Evolutionary conservation across 148 eudicot species (phyloP).

Genomic region (Mesembryanthemum crystallinum): DNA sequence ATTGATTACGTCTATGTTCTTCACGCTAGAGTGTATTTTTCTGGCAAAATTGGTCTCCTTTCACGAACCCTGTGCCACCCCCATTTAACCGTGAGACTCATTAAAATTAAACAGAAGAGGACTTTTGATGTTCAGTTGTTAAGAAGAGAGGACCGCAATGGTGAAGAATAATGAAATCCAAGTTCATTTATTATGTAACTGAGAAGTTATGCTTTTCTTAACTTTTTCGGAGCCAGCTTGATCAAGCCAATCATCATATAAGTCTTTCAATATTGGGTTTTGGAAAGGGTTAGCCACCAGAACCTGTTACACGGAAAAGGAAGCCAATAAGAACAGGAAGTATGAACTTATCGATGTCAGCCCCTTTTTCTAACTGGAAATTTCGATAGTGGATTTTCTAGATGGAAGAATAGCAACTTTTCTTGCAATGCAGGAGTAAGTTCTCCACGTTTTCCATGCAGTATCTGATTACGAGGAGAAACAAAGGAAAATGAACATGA

Average conservation of each 20-base stretch:
- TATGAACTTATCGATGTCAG: no score
- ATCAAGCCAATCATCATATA: constrained; percentile 81
- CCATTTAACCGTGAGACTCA: not conserved
- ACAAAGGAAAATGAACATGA: no score
- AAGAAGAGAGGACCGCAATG: not conserved
- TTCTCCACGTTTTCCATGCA: no score
- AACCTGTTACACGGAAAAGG: constrained; percentile 45
- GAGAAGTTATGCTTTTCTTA: constrained; percentile 79
- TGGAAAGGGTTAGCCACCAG: constrained; percentile 62
- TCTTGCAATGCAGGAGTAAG: no score
- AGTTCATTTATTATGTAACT: constrained; percentile 78
- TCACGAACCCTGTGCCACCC: not conserved
- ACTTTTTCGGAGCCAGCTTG: constrained; percentile 86
- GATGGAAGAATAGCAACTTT: no score
- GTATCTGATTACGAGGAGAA: no score
- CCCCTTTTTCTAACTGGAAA: no score
- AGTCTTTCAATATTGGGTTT: constrained; percentile 60
- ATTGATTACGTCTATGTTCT: constrained; percentile 2
- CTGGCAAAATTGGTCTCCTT: constrained; percentile 17
- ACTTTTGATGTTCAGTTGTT: no score
- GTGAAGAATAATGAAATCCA: not conserved
- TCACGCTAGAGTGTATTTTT: constrained; percentile 7
- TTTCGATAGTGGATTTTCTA: no score
- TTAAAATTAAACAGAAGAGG: no score
- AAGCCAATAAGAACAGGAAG: constrained; percentile 5